Base-by-base conservation (phyloP, 2,329 filamentous ascomycete genomes). In the Aspergillus sp. region DNA sequence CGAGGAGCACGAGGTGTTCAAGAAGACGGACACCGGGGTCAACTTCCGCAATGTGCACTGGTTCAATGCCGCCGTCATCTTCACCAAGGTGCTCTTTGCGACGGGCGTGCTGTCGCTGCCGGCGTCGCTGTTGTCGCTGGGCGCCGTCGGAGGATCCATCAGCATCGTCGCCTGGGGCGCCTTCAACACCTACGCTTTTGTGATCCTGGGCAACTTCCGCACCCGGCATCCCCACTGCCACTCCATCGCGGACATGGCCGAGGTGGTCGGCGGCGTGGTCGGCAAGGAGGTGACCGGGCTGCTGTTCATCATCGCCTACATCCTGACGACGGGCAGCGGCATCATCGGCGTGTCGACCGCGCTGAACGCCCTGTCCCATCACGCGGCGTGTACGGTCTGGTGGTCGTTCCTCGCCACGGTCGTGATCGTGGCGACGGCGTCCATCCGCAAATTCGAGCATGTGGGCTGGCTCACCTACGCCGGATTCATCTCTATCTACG, bases 391-490 rank as follows among this genome's bases (percentile, higher is more conserved):
- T 56, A 81, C 79, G 0, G 78, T 79, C n/a, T 79, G 71, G 67
- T 83, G 73, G 61, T 71, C 72, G 6, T 68, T 81, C 28, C 60
- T 82, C 3, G 75, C 76, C 0, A 74, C 77, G 0, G 55, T 73
- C 1, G 62, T 74, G 5, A 73, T 74, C 29, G 51, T 69, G 0
- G 42, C 45, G 10, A 67, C 73, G 5, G 76, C 78, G 1, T 75
- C 72, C 28, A 70, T 80, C 4, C 73, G 79, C 51, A 83, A 78
- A 46, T 77, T 82, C 53, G 71, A 78, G 44, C 76, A 81, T 53
- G 76, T 83, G 48, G 77, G 75, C 3, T 82, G 78, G 77, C 63
- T 83, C 39, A 80, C 78, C 0, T 83, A 77, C 74, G 73, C 72
- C 8, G 81, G 80, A 0, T 82, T 83, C 54, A 47, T 73, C 4